Percentiles rank a stretch among this genome's conserved stretches.
These are phyloP conservation scores for Blakeslea trispora DNA, from an alignment of 371 early-diverging fungal species.

Conservation along the genomic window DNA sequence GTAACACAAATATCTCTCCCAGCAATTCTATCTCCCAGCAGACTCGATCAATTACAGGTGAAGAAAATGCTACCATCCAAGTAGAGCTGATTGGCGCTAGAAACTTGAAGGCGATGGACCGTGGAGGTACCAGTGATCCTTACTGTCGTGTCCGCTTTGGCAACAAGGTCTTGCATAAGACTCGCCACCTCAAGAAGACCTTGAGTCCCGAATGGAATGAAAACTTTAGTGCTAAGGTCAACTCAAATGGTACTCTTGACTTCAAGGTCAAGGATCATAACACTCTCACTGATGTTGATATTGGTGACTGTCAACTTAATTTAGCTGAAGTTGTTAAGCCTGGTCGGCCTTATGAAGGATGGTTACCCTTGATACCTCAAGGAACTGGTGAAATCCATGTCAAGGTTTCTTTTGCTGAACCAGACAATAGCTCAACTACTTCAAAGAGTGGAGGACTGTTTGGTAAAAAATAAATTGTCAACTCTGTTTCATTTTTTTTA, in stretches of 20 bases:
- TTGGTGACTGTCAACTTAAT: conserved; percentile 62
- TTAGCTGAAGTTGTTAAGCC: conserved; percentile 47
- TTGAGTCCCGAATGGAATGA: conserved; percentile 70
- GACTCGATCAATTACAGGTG: conserved; percentile 10
- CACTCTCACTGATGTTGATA: conserved; percentile 66
- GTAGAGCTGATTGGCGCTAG: conserved; percentile 58
- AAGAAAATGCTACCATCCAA: conserved; percentile 41
- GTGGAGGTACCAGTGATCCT: conserved; percentile 64
- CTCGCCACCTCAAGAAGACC: conserved; percentile 78
- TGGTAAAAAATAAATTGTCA: conserved; percentile 12
- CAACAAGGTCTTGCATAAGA: conserved; percentile 71
- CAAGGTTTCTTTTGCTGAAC: conserved; percentile 17
- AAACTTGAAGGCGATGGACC: conserved; percentile 61
- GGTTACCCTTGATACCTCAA: conserved; percentile 43
- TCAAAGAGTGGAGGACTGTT: conserved; percentile 17
- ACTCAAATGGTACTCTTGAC: conserved; percentile 42
- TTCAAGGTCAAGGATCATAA: conserved; percentile 74
- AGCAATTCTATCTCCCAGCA: conserved; percentile 17
- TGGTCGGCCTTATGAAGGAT: conserved; percentile 44
- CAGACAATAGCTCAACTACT: conserved; percentile 8
- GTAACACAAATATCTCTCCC: conserved; percentile 13
- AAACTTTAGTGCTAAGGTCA: conserved; percentile 33
- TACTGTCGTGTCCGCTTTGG: conserved; percentile 61
- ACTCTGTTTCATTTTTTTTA: neutral
- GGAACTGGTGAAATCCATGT: conserved; percentile 52